Evolutionary conservation across 2,329 filamentous ascomycete genomes (phyloP), one percentile per base, ranked within the genome.

Genomic region (Neonectria magnoliae): DNA sequence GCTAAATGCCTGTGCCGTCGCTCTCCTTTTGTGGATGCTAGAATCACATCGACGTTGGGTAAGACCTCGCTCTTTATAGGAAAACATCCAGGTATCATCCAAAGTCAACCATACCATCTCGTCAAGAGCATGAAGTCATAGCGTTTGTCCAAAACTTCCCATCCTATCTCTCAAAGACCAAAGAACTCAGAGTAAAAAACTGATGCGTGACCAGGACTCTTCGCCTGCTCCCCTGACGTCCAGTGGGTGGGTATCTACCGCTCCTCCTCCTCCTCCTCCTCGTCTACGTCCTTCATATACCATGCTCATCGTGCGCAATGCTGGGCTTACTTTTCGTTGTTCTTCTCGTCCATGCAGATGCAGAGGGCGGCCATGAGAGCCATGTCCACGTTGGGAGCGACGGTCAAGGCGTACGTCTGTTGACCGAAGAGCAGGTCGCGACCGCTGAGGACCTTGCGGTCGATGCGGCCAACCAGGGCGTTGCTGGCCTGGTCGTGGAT

Each of bases 271-370:
- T 11, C 53, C 9, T 56, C 53, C 25, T 56, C 53, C 25, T 38
- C 56, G 13, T 11, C 53, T 29, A 27, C 25, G 5, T 13, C 36
- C 52, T 29, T 27, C 20, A 16, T n/a, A 6, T 27, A 51, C 48
- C 27, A 33, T 14, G 18, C 10, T 33, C 47, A 22, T 11, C 14
- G 6, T n/a, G 6, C 38, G 38, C 38, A 16, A 8, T 8, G 38
- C 38, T 20, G 5, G 25, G 25, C 25, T 29, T 62, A 65, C 6
- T 54, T 62, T 14, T 79, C 77, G 25, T 79, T 78, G 38, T 90
- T 86, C 80, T 85, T 85, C 82, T 92, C 89, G 68, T 92, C 90
- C 64, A 92, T 79, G 65, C 86, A 88, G 57, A 93, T 88, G 73
- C 89, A 92, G 72, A 92, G 80, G 11, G 90, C 90, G 0, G 83